phyloP scores from a whole-genome alignment of 768 basidiomycete genomes.

The Phaffia australis region DNA sequence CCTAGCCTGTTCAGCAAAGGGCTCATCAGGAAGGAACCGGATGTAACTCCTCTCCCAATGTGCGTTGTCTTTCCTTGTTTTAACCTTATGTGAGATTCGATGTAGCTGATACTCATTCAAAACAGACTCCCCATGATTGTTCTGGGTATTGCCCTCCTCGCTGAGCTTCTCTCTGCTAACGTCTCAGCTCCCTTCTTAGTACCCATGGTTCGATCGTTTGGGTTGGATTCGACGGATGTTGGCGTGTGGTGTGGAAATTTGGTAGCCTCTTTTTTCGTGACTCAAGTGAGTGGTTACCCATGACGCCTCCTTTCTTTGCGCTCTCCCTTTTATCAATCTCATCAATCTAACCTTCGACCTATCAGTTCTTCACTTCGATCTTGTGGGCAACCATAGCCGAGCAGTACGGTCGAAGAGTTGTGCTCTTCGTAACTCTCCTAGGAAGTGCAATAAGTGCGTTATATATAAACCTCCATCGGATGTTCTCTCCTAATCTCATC shows the following conservation, averaged over 20 bases:
- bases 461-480: background rate
- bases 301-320: constrained; percentile 5
- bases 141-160: constrained; percentile 84
- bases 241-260: constrained; percentile 83
- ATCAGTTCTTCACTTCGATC: constrained; percentile 88
- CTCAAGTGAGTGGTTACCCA: constrained; percentile 11
- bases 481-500: constrained; percentile 9
- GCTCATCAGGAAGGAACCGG: constrained; percentile 23
- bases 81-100: background rate
- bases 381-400: constrained; percentile 96
- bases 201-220: constrained; percentile 65
- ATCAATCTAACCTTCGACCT: constrained; percentile 82
- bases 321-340: constrained; percentile 8
- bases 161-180: constrained; percentile 85
- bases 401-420: constrained; percentile 72
- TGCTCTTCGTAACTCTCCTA: constrained; percentile 71
- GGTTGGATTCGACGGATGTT: constrained; percentile 56
- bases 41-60: constrained; percentile 21
- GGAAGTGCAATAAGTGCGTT: constrained; percentile 56
- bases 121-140: constrained; percentile 69
- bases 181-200: constrained; percentile 82
- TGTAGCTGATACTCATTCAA: background rate
- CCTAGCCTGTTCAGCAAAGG: constrained; percentile 16
- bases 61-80: background rate
- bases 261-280: constrained; percentile 34